Evolutionary conservation across 495 filamentous ascomycete genomes (phyloP).

Genomic region (Paragyromitra xinjiangensis): DNA sequence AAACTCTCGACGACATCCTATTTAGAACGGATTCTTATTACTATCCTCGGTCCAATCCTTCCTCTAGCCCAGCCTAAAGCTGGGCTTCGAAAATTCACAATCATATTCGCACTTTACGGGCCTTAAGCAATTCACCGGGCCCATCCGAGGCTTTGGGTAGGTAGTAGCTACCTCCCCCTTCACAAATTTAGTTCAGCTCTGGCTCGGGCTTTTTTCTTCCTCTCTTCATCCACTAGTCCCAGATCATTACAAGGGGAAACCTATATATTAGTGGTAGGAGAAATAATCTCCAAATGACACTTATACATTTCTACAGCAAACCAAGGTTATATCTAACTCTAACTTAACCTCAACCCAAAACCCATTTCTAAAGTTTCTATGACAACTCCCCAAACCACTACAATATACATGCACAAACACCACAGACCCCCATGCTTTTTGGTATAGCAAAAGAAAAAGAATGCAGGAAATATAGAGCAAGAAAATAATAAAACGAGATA

Average conservation of each 20-base stretch:
- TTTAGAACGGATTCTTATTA: too few relatives aligned
- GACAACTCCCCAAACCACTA: not conserved
- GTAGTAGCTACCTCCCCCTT: too few relatives aligned
- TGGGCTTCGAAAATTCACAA: too few relatives aligned
- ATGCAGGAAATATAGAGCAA: not conserved
- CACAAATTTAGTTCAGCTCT: too few relatives aligned
- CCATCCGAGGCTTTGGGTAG: too few relatives aligned
- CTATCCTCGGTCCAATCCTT: too few relatives aligned
- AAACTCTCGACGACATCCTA: too few relatives aligned
- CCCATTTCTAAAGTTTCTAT: not conserved
- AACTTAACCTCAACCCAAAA: not conserved
- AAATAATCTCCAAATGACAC: not conserved
- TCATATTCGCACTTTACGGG: too few relatives aligned
- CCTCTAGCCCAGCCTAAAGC: too few relatives aligned
- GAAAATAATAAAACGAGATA: not conserved
- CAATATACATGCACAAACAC: constrained; percentile 1
- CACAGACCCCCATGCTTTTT: not conserved
- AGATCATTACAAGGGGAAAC: not conserved
- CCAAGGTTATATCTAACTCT: not conserved
- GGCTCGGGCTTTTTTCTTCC: too few relatives aligned
- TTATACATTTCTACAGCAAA: not conserved
- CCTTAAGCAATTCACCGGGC: too few relatives aligned
- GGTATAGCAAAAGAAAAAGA: constrained; percentile 8
- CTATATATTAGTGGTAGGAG: not conserved
- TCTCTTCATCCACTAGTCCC: too few relatives aligned